Conservation (phyloP, 2,329 filamentous ascomycete species). For the Alternaria gansuensis region DNA sequence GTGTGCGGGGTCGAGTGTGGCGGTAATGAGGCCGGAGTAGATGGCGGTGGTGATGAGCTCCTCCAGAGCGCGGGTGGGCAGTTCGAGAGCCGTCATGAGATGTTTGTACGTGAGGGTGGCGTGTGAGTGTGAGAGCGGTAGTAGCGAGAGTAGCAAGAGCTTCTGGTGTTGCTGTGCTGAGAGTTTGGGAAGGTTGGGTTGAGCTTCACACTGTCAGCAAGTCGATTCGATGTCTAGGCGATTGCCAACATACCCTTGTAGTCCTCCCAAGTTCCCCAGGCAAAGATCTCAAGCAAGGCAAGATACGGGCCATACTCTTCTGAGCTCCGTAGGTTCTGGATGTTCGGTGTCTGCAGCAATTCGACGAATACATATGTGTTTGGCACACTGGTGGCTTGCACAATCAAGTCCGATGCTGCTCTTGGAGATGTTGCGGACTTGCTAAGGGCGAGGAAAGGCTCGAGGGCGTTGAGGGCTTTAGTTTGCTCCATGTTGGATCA, state of each 20-base stretch:
- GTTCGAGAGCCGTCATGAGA: constrained; percentile 72
- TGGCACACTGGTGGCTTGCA: constrained; percentile 85
- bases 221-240: background rate
- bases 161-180: constrained; percentile 79
- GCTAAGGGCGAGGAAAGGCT: constrained; percentile 90
- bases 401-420: constrained; percentile 84
- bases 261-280: constrained; percentile 85
- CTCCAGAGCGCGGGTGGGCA: constrained; percentile 79
- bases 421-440: constrained; percentile 85
- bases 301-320: constrained; percentile 71
- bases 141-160: constrained; percentile 87
- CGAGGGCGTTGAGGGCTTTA: constrained; percentile 66
- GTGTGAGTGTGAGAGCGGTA: constrained; percentile 78
- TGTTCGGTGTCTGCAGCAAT: constrained; percentile 81
- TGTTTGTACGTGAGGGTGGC: constrained; percentile 73
- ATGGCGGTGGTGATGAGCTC: constrained; percentile 85
- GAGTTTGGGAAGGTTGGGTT: constrained; percentile 73
- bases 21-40: constrained; percentile 83
- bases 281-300: constrained; percentile 84
- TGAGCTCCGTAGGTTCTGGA: constrained; percentile 74
- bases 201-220: constrained; percentile 25
- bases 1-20: constrained; percentile 81
- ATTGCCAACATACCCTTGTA: constrained; percentile 66
- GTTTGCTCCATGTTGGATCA: constrained; percentile 74
- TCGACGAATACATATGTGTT: constrained; percentile 95